Percentiles rank a stretch among this genome's conserved stretches.
Evolutionary conservation across 73 alveolate genomes (phyloP).

Genomic region (Symbiodinium pilosum): DNA sequence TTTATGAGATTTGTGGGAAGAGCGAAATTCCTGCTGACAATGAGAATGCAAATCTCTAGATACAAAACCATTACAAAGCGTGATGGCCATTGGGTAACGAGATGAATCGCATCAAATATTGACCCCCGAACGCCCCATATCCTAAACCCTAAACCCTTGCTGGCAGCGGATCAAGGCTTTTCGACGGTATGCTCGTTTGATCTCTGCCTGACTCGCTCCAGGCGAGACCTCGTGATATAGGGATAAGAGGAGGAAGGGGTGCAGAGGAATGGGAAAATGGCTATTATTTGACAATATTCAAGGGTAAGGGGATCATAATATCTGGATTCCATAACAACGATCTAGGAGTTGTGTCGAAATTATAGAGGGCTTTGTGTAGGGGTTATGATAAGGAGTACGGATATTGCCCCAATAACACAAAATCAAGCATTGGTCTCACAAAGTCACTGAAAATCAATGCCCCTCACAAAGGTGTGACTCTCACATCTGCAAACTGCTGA

Average conservation of each 20-base stretch:
- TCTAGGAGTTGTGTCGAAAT: neutral
- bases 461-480: no score
- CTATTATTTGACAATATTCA: neutral
- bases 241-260: neutral
- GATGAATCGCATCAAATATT: no score
- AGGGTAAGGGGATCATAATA: neutral
- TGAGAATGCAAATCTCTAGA: no score
- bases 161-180: slow-evolving; percentile 29
- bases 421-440: neutral
- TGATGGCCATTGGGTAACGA: no score
- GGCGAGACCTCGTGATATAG: neutral
- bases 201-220: slow-evolving; percentile 57
- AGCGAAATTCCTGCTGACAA: no score
- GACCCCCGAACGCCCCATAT: no score
- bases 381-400: neutral
- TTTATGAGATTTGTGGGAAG: no score
- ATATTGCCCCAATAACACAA: neutral
- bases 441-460: no score
- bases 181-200: slow-evolving; percentile 63
- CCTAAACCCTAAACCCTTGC: neutral
- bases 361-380: neutral
- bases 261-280: neutral
- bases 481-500: neutral
- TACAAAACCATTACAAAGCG: no score
- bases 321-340: neutral